Base-by-base conservation (phyloP, 345 rosid genomes). In the Bruguiera gymnorhiza region DNA sequence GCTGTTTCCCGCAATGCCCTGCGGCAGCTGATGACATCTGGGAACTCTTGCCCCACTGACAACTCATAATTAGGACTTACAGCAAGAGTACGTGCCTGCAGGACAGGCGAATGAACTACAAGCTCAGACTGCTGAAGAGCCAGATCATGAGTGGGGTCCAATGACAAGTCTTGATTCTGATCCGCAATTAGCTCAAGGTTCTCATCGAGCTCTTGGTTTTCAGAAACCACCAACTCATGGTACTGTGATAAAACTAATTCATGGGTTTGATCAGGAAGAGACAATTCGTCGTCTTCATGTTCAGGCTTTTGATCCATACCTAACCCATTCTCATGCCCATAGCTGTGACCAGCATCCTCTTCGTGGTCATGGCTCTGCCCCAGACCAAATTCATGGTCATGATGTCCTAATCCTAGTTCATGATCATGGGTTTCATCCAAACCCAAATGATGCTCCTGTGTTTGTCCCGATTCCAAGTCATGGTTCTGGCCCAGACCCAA, bases 1-100 rank as follows among this genome's bases (percentile, higher is more conserved):
- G 99, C 98, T 39, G 94, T 89, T 72, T 92, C 99, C 78, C 98
- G 82, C 80, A 96, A 63, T 9, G 97, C 99, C 83, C 98, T 86
- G 60, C 95, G 89, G 60, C 98, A 96, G 81, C 99, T 96, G 78
- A 86, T 89, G 50, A 92, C 98, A 81, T 96, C 99, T 3, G 97
- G 94, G 73, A 96, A 96, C 80, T 96, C 99, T 76, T 96, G 99
- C 53, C 98, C 99, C 39, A 96, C 97, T 0, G 87, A 66, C 39
- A 92, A 81, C 78, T 95, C 94, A 78, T 50, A 86, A 66, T 52
- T 76, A 52, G 91, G 75, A 75, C 64, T 68, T 66, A 79, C 55
- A 73, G 87, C 46, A 69, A 82, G 29, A 24, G 90, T 82, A 29
- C 99, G 90, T 23, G 84, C 81, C 80, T 96, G 98, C 74, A 92